Base-by-base conservation (phyloP, 768 basidiomycete genomes). In the Cantharellus anzutake region DNA sequence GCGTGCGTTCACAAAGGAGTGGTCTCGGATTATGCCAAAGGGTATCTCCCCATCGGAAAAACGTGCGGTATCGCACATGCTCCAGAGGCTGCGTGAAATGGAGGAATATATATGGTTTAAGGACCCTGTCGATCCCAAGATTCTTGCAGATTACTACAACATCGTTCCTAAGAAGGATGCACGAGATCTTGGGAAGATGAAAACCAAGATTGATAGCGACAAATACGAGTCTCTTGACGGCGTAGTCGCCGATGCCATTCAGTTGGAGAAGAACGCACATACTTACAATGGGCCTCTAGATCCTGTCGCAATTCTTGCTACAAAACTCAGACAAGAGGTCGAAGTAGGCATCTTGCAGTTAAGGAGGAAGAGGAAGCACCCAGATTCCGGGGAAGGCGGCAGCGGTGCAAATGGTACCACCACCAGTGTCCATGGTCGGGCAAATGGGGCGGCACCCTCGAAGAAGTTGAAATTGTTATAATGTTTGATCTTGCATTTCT, bases 211-310 rank as follows among this genome's bases (percentile, higher is more conserved):
- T 61, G 86, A 90, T 60, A 72, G 72, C 41, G 90, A 91, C 72
- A 84, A 83, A 69, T 93, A 93, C 68, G 81, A 84, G 40, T 78
- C 80, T 2, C 70, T 81, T 57, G 84, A 86, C 52, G 80, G 80
- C 2, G 82, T 94, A 66, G 84, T 88, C 67, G 84, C 81, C 2
- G 94, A 98, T 68, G 71, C 93, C 59, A 79, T 84, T 51, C 76
- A 93, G 50, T 94, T 98, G 91, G 70, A 89, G 61, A 72, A 79
- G 61, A 98, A 97, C 67, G 89, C 93, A 14, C 78, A 86, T 68
- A 79, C 76, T 58, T 98, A 96, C 76, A 98, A 98, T 64, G 86
- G 85, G 7, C 14, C 14, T 37, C 11, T 14, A 1, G 52, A 55
- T 55, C 52, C 35, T 14, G 52, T 55, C 35, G 52, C 52, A 7